These are phyloP conservation scores for Acidiella bohemica DNA, from an alignment of 495 filamentous ascomycete genomes.

Conservation along the genomic window DNA sequence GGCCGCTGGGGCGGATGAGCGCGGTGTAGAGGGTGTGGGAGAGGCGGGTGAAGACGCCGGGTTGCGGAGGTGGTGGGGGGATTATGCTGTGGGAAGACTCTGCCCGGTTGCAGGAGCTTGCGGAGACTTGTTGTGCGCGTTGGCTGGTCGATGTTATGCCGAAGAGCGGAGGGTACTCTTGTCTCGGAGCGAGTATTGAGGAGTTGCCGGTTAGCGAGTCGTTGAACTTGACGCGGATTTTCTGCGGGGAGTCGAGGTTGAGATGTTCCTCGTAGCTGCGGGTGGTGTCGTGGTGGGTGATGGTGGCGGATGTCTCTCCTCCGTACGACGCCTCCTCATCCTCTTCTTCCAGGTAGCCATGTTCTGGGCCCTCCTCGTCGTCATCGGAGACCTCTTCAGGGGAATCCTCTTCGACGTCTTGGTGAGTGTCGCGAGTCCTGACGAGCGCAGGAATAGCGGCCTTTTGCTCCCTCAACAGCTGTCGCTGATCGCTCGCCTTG, in stretches of 20 bases:
- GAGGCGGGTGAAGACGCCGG: conserved; percentile 9
- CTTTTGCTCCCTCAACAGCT: conserved; percentile 12
- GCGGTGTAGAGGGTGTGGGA: conserved; percentile 11
- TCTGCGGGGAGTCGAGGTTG: conserved; percentile 18
- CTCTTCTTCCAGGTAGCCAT: not conserved
- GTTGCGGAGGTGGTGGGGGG: conserved; percentile 1
- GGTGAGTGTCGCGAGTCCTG: not conserved
- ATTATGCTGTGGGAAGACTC: not conserved
- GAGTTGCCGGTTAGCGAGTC: conserved; percentile 12
- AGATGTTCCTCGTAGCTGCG: conserved; percentile 20
- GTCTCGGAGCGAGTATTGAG: conserved; percentile 6
- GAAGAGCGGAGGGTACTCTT: conserved; percentile 10
- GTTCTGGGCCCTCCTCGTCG: not conserved
- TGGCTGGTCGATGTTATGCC: not conserved
- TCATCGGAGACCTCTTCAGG: not conserved
- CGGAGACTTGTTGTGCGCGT: not conserved
- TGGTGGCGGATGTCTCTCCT: not conserved
- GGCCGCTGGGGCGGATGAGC: conserved; percentile 8
- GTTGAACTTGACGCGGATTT: conserved; percentile 18
- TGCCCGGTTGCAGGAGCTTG: no score
- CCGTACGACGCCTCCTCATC: not conserved
- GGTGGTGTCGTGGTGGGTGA: not conserved
- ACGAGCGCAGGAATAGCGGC: no score
- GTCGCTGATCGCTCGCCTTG: conserved; percentile 17
- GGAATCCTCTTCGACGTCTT: not conserved